phyloP scores from a whole-genome alignment of 148 eudicot genomes.

The Cornus kousa region DNA sequence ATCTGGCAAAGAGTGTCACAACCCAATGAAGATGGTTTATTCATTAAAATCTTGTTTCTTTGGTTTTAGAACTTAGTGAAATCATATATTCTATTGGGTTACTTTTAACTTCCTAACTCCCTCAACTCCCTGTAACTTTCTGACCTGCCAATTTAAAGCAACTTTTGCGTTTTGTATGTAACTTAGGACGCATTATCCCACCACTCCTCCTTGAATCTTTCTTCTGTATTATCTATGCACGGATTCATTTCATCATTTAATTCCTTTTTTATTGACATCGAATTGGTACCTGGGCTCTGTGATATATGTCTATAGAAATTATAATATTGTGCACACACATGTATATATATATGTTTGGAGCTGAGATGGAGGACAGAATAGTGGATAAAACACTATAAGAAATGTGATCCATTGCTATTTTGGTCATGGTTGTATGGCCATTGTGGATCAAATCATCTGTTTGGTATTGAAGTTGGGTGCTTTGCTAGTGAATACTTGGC shows the following conservation, averaged over 20 bases:
- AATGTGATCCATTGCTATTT: neutral
- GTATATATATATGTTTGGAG: neutral
- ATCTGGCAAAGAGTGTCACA: conserved; percentile 95
- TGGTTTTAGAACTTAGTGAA: neutral
- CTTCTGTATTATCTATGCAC: neutral
- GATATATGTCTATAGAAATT: neutral
- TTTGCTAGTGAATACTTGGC: too few relatives aligned
- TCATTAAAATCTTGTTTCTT: neutral
- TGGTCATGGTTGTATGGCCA: neutral
- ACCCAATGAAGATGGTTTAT: conserved; percentile 56
- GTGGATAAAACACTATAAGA: neutral
- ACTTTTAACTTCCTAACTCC: neutral
- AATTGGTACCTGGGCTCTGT: neutral
- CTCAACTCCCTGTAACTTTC: neutral
- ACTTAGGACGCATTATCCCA: neutral
- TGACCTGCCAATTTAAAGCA: neutral
- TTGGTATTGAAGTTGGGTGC: too few relatives aligned
- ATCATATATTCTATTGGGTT: neutral
- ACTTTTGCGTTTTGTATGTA: neutral
- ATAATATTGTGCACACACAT: neutral
- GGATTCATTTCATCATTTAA: neutral
- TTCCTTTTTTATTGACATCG: neutral
- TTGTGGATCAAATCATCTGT: too few relatives aligned
- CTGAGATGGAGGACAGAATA: neutral
- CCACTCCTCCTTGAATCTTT: neutral